A percentile compares a stretch with the other conserved stretches of the same genome.
phyloP scores from a whole-genome alignment of 371 early-diverging fungal species.

The Funneliformis caledonium region DNA sequence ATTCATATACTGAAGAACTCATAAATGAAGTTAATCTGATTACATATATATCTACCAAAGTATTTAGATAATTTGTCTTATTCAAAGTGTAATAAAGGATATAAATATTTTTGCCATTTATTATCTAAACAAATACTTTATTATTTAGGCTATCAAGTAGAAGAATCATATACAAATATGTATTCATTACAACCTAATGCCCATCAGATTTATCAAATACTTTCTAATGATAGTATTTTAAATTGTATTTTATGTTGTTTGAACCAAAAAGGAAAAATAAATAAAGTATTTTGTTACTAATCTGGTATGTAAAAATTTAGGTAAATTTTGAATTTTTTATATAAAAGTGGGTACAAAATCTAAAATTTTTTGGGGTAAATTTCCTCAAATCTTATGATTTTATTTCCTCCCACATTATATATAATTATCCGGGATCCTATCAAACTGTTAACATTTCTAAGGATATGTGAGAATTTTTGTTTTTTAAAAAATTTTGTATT shows the following conservation, averaged over 20 bases:
- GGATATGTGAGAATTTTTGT: too few relatives aligned
- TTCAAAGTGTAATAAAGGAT: not conserved
- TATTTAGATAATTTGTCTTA: conserved; percentile 1
- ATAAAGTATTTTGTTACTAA: not conserved
- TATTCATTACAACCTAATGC: not conserved
- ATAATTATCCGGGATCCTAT: not conserved
- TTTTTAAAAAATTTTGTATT: too few relatives aligned
- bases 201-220: not conserved
- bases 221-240: conserved; percentile 8
- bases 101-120: conserved; percentile 3
- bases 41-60: not conserved
- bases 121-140: not conserved
- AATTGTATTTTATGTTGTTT: not conserved
- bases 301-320: not conserved
- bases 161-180: not conserved
- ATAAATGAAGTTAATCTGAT: conserved; percentile 6
- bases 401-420: not conserved
- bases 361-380: not conserved
- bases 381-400: not conserved
- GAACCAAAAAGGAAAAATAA: not conserved
- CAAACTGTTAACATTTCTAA: too few relatives aligned
- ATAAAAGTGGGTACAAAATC: conserved; percentile 2
- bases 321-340: not conserved
- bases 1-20: not conserved
- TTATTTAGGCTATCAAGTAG: conserved; percentile 10